Base-by-base conservation (phyloP, 164 flowering plant species). In the Vitis amurensis region DNA sequence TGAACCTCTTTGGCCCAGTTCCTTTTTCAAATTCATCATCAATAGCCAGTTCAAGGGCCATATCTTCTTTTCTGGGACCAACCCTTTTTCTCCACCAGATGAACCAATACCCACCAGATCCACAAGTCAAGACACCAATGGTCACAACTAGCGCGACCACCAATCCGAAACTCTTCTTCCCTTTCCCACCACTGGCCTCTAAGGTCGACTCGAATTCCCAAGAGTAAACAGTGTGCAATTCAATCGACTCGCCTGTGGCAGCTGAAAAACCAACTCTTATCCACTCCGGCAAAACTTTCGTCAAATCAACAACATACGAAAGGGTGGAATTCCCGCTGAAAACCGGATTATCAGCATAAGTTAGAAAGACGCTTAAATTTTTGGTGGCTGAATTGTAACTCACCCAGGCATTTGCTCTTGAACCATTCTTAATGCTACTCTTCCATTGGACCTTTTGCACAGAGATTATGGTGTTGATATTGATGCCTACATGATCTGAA, bases 231-330 rank as follows among this genome's bases (percentile, higher is more conserved):
- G 61, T 74, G 68, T 89, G 89, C 2, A 61, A 56, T 68, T 88
- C 89, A 16, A 71, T 61, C 56, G 4, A 69, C 0, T n/a, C 0
- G 0, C 94, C 91, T 8, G 94, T 90, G 5, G 94, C 76, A 4
- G 93, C 94, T 2, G 93, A 88, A 76, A 88, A 88, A 9, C 92
- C 89, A 55, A 88, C 68, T n/a, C 66, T 71, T 23, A 87, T 74
- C 70, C 37, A 9, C 55, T 85, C 88, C 0, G 90, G 89, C 67
- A 88, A 48, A 48, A 77, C 16, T 0, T 73, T 64, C 66, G 78
- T 80, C 77, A 87, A 71, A 72, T 89, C 87, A 66, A 87, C 70
- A 6, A 64, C 30, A 70, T 74, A 64, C 9, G 49, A 77, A 61
- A 87, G 77, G 62, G 64, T 79, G 17, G 81, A 80, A 64, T 73